Evolutionary conservation across 192 early-diverging fungal species (phyloP).

Genomic region (Coemansia sp.): DNA sequence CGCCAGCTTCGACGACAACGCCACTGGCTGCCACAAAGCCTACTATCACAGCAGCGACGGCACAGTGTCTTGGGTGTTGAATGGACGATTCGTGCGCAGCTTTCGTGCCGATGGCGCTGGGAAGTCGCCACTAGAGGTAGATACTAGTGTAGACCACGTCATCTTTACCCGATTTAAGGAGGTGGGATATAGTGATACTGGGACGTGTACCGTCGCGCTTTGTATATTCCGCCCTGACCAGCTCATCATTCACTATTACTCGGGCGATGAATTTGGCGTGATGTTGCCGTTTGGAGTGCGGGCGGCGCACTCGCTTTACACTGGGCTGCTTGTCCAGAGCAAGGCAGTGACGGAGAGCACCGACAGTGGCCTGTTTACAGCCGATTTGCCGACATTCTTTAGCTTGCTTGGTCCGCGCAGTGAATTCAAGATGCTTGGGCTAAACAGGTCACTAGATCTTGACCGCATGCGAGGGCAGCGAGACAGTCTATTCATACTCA

Average conservation of each 20-base stretch:
- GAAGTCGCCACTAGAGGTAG: neutral
- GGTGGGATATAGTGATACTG: neutral
- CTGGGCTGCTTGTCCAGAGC: constrained; percentile 43
- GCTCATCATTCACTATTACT: constrained; percentile 29
- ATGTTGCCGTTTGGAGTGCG: constrained; percentile 40
- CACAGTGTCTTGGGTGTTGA: constrained; percentile 28
- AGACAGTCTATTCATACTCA: constrained; percentile 18
- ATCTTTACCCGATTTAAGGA: constrained; percentile 35
- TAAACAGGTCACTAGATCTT: constrained; percentile 23
- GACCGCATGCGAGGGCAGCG: constrained; percentile 9
- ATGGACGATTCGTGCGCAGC: constrained; percentile 37
- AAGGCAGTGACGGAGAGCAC: constrained; percentile 6
- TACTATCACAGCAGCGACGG: neutral
- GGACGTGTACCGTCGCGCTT: constrained; percentile 23
- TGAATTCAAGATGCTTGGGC: constrained; percentile 50
- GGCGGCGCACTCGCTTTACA: constrained; percentile 28
- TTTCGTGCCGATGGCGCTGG: constrained; percentile 13
- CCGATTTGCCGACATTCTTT: constrained; percentile 36
- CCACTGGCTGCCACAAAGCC: constrained; percentile 28
- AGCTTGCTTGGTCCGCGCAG: constrained; percentile 38
- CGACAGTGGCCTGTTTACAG: constrained; percentile 11
- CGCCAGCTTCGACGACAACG: constrained; percentile 27
- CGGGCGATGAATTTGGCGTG: constrained; percentile 33
- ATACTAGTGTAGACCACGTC: constrained; percentile 7
- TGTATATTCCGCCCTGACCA: constrained; percentile 41